These are phyloP conservation scores for Hypoxylon sp. DNA, from an alignment of 2,329 filamentous ascomycete species.

Conservation along the genomic window DNA sequence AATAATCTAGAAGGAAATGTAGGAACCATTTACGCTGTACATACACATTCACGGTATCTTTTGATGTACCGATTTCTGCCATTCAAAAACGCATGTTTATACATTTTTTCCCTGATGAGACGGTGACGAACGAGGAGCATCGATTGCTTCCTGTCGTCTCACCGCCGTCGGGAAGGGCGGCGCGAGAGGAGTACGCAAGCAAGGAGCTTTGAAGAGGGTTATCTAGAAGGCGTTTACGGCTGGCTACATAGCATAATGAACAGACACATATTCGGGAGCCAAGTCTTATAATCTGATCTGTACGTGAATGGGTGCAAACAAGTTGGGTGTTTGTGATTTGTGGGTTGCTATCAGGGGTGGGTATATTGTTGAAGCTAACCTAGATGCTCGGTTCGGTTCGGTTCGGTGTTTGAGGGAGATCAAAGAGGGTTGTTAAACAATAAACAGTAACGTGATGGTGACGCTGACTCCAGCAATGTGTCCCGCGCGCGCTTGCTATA, in stretches of 20 bases:
- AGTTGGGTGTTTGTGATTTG: neutral
- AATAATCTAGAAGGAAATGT: conserved; percentile 3
- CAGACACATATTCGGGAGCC: conserved; percentile 15
- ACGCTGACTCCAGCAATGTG: conserved; percentile 14
- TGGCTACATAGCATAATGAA: conserved; percentile 39
- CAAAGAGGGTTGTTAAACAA: conserved; percentile 13
- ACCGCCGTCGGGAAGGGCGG: conserved; percentile 1
- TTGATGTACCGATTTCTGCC: neutral
- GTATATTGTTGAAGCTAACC: conserved; percentile 34
- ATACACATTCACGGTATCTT: conserved; percentile 28
- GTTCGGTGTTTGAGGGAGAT: conserved; percentile 1
- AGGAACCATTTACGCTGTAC: conserved; percentile 28
- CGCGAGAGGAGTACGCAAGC: conserved; percentile 22
- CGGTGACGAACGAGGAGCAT: conserved; percentile 20
- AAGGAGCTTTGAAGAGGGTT: conserved; percentile 21
- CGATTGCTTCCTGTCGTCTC: conserved; percentile 15
- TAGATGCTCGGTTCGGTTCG: conserved; percentile 16
- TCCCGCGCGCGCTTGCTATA: conserved; percentile 16
- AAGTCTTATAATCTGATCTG: neutral
- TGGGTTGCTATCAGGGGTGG: conserved; percentile 18
- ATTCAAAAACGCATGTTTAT: conserved; percentile 16
- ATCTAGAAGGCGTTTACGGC: conserved; percentile 39
- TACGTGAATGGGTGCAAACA: neutral
- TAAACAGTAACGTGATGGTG: conserved; percentile 1
- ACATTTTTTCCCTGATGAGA: conserved; percentile 2